These are phyloP conservation scores for Claviceps fusiformis DNA, from an alignment of 2,329 filamentous ascomycete genomes.

Conservation along the genomic window DNA sequence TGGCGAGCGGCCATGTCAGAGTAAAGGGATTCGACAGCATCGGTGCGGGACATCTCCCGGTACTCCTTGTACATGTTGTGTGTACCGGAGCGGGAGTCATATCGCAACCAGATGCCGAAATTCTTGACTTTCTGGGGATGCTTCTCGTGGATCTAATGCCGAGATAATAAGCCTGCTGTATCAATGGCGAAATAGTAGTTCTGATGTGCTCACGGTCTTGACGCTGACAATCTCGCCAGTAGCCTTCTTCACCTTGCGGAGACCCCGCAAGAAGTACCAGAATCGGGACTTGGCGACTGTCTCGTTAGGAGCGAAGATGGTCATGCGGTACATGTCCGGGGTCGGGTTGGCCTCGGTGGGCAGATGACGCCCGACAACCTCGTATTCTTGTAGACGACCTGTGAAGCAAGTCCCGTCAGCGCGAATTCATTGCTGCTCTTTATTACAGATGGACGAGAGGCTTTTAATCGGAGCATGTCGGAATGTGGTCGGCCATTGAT, in stretches of 20 bases:
- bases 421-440: background rate
- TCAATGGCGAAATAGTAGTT: background rate
- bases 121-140: constrained; percentile 99
- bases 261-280: constrained; percentile 99
- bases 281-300: constrained; percentile 99
- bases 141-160: constrained; percentile 83
- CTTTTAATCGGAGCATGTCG: background rate
- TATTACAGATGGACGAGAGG: background rate
- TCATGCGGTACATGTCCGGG: constrained; percentile 99
- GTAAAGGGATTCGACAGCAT: constrained; percentile 94
- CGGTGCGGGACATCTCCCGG: constrained; percentile 93
- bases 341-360: constrained; percentile 94
- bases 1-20: constrained; percentile 99
- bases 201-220: constrained; percentile 58
- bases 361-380: constrained; percentile 99
- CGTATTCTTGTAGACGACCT: constrained; percentile 99
- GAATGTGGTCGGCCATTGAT: background rate
- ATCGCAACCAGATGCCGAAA: constrained; percentile 99
- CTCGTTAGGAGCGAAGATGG: constrained; percentile 95
- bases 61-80: constrained; percentile 99
- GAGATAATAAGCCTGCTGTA: constrained; percentile 6
- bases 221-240: constrained; percentile 97
- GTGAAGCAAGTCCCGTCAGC: constrained; percentile 10
- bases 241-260: constrained; percentile 99
- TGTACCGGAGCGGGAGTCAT: constrained; percentile 98